Percentiles rank a stretch among this genome's conserved stretches.
phyloP scores from a whole-genome alignment of 1,284 basidiomycete species.

The Ceratobasidium sp. region DNA sequence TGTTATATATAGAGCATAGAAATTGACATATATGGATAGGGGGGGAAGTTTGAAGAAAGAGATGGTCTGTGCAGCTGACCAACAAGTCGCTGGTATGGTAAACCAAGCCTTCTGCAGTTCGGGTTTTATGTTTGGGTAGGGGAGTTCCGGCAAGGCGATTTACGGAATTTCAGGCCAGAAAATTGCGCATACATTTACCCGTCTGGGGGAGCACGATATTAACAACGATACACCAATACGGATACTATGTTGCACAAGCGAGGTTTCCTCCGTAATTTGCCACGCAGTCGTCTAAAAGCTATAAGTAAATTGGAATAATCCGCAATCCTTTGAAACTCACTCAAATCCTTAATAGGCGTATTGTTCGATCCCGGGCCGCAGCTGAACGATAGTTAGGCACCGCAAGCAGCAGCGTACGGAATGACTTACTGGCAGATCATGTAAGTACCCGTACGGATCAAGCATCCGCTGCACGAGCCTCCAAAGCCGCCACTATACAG shows the following conservation, averaged over 20 bases:
- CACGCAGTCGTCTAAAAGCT: conserved; percentile 9
- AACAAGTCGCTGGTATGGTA: no score
- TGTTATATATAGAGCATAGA: no score
- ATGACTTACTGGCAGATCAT: conserved; percentile 11
- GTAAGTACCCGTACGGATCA: conserved; percentile 5
- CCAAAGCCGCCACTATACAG: conserved; percentile 4
- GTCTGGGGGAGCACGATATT: background rate
- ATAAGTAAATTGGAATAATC: no score
- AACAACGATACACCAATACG: background rate
- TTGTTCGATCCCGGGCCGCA: background rate
- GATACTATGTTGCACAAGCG: background rate
- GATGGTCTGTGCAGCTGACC: no score
- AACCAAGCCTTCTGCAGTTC: no score
- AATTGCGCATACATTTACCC: no score
- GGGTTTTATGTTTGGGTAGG: no score
- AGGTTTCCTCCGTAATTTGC: conserved; percentile 13
- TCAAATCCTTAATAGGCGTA: background rate
- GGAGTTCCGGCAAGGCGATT: no score
- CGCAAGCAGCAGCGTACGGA: background rate
- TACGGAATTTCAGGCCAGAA: no score
- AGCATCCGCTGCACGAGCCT: conserved; percentile 10
- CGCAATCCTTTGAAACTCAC: conserved; percentile 1
- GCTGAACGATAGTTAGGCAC: background rate
- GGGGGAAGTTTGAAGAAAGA: no score
- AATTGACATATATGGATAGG: no score